Evolutionary conservation across 768 basidiomycete species (phyloP), one percentile per base, ranked within the genome.

Genomic region (Suillus subaureus): DNA sequence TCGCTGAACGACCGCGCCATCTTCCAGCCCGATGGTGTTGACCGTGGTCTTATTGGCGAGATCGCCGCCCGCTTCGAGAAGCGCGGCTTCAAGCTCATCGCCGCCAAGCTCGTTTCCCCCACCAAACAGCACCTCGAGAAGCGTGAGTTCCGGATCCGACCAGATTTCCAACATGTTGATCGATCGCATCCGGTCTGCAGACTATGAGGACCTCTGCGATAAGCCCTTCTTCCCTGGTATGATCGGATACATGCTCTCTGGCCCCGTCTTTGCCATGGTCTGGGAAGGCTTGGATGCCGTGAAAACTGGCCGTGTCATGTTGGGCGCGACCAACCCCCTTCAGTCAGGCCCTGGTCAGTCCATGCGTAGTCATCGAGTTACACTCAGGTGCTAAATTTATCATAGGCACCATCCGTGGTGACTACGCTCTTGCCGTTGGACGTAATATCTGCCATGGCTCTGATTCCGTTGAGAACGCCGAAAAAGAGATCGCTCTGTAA

Each of bases 151-250:
- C 37, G 23, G 23, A 60, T 35, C 21, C 9, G 12, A 37, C 12
- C 37, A 4, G 40, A 60, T 55, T 55, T 11, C 11, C 1, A 37
- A 11, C 13, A 58, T 40, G 26, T 37, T 33, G 39, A 58, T 42
- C 7, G 51, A 58, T 45, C 4, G 1, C 16, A 51, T 64, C 66
- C 39, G 52, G 31, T 66, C 61, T 69, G 61, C 73, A 95, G 93
- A 99, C 88, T 99, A 99, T 79, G 92, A 86, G 72, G 97, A 99
- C 83, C 93, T 98, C 82, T 91, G 86, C 78, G 89, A 85, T 71
- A 97, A 97, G 87, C 75, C 87, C 64, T 99, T 99, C 90, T 99
- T 99, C 90, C 92, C 93, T 71, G 92, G 93, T 71, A 81, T 99
- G 74, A 90, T 99, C 87, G 90, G 89, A 78, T 98, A 98, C 86